Evolutionary conservation across 2,329 filamentous ascomycete genomes (phyloP).

Genomic region (Nectriaceae sp.): DNA sequence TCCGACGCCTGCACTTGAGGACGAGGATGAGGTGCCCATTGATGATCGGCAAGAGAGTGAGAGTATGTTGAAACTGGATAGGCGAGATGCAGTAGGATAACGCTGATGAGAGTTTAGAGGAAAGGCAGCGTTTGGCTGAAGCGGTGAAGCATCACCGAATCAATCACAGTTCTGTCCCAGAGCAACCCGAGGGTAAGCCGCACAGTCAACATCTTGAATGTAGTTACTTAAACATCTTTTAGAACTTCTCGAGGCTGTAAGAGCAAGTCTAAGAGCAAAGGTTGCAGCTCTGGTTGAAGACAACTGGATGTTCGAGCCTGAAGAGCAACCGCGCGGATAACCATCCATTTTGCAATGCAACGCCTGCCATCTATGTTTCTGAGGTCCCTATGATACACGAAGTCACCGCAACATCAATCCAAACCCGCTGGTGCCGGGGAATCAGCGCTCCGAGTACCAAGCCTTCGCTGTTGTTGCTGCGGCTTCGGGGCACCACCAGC

Average conservation of each 20-base stretch:
- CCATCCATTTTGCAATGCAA: conserved; percentile 19
- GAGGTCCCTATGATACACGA: conserved; percentile 27
- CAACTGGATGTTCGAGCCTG: conserved; percentile 87
- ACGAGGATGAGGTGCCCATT: conserved; percentile 54
- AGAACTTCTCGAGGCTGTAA: conserved; percentile 72
- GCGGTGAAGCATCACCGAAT: conserved; percentile 63
- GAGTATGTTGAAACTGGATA: conserved; percentile 39
- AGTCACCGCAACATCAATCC: conserved; percentile 44
- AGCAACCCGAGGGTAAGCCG: conserved; percentile 65
- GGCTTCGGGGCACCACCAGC: conserved; percentile 53
- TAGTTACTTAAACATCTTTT: conserved; percentile 14
- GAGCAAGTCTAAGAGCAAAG: conserved; percentile 70
- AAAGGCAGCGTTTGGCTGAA: conserved; percentile 61
- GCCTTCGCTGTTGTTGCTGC: conserved; percentile 39
- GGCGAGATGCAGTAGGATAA: not conserved
- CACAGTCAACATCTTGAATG: no score
- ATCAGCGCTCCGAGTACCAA: conserved; percentile 47
- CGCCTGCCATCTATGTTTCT: conserved; percentile 27
- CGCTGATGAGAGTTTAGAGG: conserved; percentile 42
- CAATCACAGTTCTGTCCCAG: conserved; percentile 54
- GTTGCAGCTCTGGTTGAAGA: conserved; percentile 77
- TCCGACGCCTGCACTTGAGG: conserved; percentile 53
- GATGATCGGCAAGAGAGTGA: conserved; percentile 61
- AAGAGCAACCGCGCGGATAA: conserved; percentile 50
- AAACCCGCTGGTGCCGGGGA: conserved; percentile 59